Base-by-base conservation (phyloP, 805 yeast species). In the Yarrowia porcina region DNA sequence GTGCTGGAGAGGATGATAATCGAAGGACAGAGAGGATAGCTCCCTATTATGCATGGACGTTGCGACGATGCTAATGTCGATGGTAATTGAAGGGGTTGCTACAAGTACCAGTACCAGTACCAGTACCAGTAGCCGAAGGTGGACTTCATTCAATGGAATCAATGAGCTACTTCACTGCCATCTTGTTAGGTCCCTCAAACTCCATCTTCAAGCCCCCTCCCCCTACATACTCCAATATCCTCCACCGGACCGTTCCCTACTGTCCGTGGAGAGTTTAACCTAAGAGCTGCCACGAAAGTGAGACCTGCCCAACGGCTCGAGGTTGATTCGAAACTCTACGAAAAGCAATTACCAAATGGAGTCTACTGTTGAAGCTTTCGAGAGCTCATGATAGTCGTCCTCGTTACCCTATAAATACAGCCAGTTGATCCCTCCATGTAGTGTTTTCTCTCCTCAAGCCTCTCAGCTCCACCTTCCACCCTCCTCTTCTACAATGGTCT, bases 301-400 rank as follows among this genome's bases (percentile, higher is more conserved):
- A 47, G 54, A 47, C 54, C 38, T 47, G 54, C 54, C 54, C 54
- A 47, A 47, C 54, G 54, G 54, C 54, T 18, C 3, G 54, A 32
- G 54, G 38, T 47, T 47, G 54, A 47, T 47, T 47, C 54, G 38
- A 47, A 47, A 47, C 38, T 47, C n/a, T 30, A 32, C 13, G 6
- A 30, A 20, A 30, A 32, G 54, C 36, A 32, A 47, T 27, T 12
- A 13, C 35, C 35, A 12, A 8, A 42, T 42, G 35, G 7, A 44
- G 23, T 6, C 12, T 41, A 10, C 25, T 15, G 15, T 42, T 35
- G n/a, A n/a, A 45, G 50, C 9, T 38, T 20, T 32, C 18, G 18
- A 32, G 35, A 10, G 11, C 23, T 15, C 15, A 9, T 27, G 35
- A 7, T 17, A 18, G 15, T 25, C n/a, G 33, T 10, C 18, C 7